Evolutionary conservation across 345 rosid genomes (phyloP), one percentile per base, ranked within the genome.

Genomic region (Brassica cretica): DNA sequence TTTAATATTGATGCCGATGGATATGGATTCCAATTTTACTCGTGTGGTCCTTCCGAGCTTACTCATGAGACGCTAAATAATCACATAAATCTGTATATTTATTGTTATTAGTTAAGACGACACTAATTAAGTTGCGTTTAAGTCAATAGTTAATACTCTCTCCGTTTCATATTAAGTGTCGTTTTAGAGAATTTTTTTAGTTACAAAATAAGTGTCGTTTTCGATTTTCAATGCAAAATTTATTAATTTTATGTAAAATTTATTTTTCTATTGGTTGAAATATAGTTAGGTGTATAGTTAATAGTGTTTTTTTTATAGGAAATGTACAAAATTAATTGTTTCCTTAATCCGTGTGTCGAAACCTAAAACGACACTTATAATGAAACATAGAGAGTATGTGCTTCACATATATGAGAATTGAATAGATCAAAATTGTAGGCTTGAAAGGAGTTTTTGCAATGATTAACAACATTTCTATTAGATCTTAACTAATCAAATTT

Each of bases 21-120:
- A 16, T 53, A 53, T 27, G 44, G n/a, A 41, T 41, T 41, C 51
- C 68, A 68, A 68, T 53, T 76, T 44, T 44, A 30, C 68, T 41
- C n/a, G 62, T 37, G 8, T 68, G 39, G 74, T 30, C 53, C 49
- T 53, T 16, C 60, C 60, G 3, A 53, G 60, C 60, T 53, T 53
- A 53, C 60, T 53, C 24, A 27, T 27, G 30, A 27, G 30, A 27
- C 30, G 30, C 30, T 27, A 27, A 27, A 27, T 27, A 27, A 27
- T 27, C 30, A 27, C 30, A 27, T 27, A 27, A 27, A 27, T 27
- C 30, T 27, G 30, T 27, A 27, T 27, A 27, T 27, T 27, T 51
- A 51, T 51, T 51, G 58, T 51, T 51, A 51, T 51, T 51, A 51
- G 19, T 15, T 51, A 51, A 53, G 60, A 53, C 24, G 60, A 6